Base-by-base conservation (phyloP, 768 basidiomycete species). In the Scleroderma bovista region DNA sequence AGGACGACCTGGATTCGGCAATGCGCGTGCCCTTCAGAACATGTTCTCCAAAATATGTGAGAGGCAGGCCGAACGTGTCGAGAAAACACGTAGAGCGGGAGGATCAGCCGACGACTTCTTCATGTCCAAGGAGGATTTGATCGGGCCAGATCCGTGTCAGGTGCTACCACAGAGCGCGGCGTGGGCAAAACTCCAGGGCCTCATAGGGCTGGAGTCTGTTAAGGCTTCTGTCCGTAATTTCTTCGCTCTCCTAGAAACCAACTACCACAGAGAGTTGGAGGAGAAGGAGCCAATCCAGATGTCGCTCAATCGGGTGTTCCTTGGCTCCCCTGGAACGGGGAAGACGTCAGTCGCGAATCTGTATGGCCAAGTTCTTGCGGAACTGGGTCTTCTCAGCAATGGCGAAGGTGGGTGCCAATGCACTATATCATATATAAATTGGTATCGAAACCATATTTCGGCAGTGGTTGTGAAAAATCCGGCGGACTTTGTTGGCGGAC, bases 291-390 rank as follows among this genome's bases (percentile, higher is more conserved):
- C 79, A 0, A 46, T 81, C 16, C 67, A 73, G 40, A 59, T 80
- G 37, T 77, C 81, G 9, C 70, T 86, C 51, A 85, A 86, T 52
- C 76, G 79, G 15, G 77, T 81, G 0, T 85, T 86, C 64, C 57
- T 83, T 24, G 85, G 85, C 1, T 77, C 78, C 11, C 84, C 84
- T 6, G 84, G 84, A 3, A 85, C 84, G 0, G 84, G 84, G 0
- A 87, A 86, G 60, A 87, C 84, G 1, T 80, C 80, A 0, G 84
- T 87, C 0, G 84, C 81, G 0, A 79, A 77, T 56, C 58, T 84
- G 4, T 87, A 86, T 54, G 85, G 85, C 1, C 74, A 75, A 50
- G 79, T 85, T 41, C 61, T 87, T 12, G 75, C 70, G 0, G 82
- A 84, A 44, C 60, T 87, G 1, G 75, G 77, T 4, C 59, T 87